Percentiles rank a stretch among this genome's conserved stretches.
Conservation (phyloP, 805 yeast genomes). For the Ogataea pilisensis region DNA sequence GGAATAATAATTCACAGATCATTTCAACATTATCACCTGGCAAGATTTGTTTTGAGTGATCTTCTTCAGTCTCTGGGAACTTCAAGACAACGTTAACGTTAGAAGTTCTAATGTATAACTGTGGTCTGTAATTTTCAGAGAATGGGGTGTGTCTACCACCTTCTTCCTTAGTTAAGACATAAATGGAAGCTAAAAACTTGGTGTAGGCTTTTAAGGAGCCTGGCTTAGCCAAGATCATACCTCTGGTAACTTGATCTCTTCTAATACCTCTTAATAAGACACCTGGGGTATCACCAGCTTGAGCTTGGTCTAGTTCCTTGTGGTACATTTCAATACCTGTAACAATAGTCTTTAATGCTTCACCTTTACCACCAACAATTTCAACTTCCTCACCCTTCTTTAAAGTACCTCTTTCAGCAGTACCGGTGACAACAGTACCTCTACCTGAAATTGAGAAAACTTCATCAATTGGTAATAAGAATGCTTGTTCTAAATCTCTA, state of each 20-base stretch:
- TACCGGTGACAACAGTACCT: slow-evolving; percentile 98
- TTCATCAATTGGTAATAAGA: slow-evolving; percentile 96
- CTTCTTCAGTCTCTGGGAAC: slow-evolving; percentile 79
- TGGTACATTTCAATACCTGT: slow-evolving; percentile 99
- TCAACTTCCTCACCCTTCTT: slow-evolving; percentile 99
- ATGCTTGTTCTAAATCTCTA: slow-evolving; percentile 94
- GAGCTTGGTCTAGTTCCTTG: slow-evolving; percentile 95
- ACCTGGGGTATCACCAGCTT: slow-evolving; percentile 99
- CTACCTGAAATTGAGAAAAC: slow-evolving; percentile 98
- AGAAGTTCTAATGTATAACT: slow-evolving; percentile 92
- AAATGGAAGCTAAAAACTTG: slow-evolving; percentile 89
- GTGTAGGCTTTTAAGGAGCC: slow-evolving; percentile 89
- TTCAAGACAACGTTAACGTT: slow-evolving; percentile 87
- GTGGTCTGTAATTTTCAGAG: slow-evolving; percentile 97
- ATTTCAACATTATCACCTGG: slow-evolving; percentile 99
- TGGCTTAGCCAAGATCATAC: slow-evolving; percentile 95
- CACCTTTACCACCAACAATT: slow-evolving; percentile 87
- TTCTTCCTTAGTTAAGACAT: slow-evolving; percentile 91
- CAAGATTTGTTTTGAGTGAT: slow-evolving; percentile 84
- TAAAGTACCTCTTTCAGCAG: slow-evolving; percentile 97
- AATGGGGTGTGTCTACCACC: slow-evolving; percentile 99
- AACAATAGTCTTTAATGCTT: slow-evolving; percentile 87
- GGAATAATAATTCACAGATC: slow-evolving; percentile 84
- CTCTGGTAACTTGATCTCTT: slow-evolving; percentile 95
- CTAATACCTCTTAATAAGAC: slow-evolving; percentile 95